A percentile compares a stretch with the other conserved stretches of the same genome.
phyloP scores from a whole-genome alignment of 139 green algal genomes.

The Ettlia oleoabundans region DNA sequence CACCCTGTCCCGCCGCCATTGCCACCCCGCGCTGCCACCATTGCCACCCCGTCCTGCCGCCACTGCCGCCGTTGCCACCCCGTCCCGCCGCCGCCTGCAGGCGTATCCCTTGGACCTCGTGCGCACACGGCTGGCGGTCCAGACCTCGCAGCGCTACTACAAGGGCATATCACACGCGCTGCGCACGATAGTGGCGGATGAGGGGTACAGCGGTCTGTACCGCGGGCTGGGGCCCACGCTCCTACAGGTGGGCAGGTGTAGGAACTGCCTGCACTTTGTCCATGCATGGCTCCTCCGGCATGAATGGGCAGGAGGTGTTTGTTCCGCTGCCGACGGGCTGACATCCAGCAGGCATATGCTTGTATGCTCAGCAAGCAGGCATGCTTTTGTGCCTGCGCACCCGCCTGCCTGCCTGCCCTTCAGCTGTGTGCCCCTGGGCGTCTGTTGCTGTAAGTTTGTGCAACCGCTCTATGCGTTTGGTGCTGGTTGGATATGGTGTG shows the following conservation, averaged over 20 bases:
- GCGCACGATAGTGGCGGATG: constrained; percentile 77
- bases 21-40: not conserved
- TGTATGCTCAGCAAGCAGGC: constrained; percentile 9
- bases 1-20: no score
- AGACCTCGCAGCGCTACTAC: constrained; percentile 69
- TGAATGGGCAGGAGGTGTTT: no score
- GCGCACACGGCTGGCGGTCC: constrained; percentile 85
- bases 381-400: constrained; percentile 20
- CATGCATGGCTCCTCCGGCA: no score
- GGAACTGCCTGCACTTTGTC: no score
- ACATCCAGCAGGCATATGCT: not conserved
- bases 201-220: constrained; percentile 89
- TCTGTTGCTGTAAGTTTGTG: no score
- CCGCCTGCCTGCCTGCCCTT: not conserved
- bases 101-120: constrained; percentile 95
- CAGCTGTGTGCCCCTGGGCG: not conserved
- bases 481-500: no score
- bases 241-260: no score
- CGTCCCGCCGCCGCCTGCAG: constrained; percentile 32
- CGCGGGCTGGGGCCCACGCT: constrained; percentile 92
- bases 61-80: not conserved
- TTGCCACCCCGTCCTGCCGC: not conserved
- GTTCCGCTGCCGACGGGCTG: not conserved
- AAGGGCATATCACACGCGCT: constrained; percentile 75
- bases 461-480: no score